Evolutionary conservation across 2,329 filamentous ascomycete genomes (phyloP), one percentile per base, ranked within the genome.

Genomic region (Xylariaceae sp.): DNA sequence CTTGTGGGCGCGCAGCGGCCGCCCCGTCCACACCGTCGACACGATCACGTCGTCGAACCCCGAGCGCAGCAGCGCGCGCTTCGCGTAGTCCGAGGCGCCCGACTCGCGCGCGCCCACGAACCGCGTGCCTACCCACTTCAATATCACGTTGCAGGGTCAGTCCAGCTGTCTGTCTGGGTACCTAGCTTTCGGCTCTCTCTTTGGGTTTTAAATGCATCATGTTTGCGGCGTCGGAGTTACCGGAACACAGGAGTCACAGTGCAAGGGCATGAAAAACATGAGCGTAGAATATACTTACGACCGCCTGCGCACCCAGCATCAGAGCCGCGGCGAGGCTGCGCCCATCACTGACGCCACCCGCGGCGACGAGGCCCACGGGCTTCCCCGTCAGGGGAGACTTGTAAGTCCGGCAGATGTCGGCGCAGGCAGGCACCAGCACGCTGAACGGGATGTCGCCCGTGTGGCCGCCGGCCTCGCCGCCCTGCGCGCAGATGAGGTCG

Each of bases 401-500:
- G 68, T 83, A 70, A 11, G n/a, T 61, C 80, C 71, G 64, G 75
- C 77, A 7, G 50, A 88, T 69, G 50, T 89, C 77, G 52, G 86
- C 87, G 39, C 93, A 86, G 38, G 87, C 80, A 35, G 90, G 90
- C 59, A 95, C 94, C 42, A 96, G 80, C 47, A 96, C 65, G 4
- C 83, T 77, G 43, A 88, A 94, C 44, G 90, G 86, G 25, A 93
- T 82, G 61, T 94, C 84, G 51, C 89, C 89, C 11, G 86, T 94
- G 71, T 94, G 88, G 46, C 90, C 90, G 58, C 89, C 89, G 40
- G 89, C 89, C 68, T 95, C 90, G 53, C 90, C 89, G 55, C 90
- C 90, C 69, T 95, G 90, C 33, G 90, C 90, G 69, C 89, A 94
- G 68, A 96, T 94, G 53, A 95, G 81, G 64, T 96, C 90, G 49